phyloP scores from a whole-genome alignment of 2,329 filamentous ascomycete genomes.

The Ramularia endophylla region DNA sequence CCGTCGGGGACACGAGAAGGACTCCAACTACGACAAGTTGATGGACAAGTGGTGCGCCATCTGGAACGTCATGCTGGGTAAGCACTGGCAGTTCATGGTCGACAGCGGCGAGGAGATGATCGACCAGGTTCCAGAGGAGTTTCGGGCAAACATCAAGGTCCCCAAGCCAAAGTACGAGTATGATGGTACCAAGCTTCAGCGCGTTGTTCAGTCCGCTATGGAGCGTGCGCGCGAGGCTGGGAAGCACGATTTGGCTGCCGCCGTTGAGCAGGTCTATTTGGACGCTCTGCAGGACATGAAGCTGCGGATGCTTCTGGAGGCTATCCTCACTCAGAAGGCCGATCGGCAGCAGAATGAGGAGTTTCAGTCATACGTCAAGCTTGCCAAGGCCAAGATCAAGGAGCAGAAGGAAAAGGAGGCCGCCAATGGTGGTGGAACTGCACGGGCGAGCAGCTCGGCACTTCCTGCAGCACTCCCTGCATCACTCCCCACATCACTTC shows the following conservation, averaged over 20 bases:
- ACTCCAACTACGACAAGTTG: constrained; percentile 14
- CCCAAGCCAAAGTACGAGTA: constrained; percentile 7
- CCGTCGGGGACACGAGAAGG: constrained; percentile 15
- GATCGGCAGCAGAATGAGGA: constrained; percentile 32
- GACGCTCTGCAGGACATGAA: constrained; percentile 32
- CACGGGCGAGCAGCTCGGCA: no score
- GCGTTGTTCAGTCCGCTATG: constrained; percentile 36
- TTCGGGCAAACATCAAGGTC: constrained; percentile 2
- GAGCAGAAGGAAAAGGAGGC: background rate
- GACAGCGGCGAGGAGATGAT: constrained; percentile 6
- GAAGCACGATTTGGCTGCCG: constrained; percentile 29
- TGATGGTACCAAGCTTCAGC: constrained; percentile 12
- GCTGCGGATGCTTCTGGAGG: constrained; percentile 36
- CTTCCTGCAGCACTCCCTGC: no score
- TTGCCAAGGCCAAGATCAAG: constrained; percentile 33
- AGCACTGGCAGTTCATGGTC: constrained; percentile 17
- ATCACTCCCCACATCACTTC: no score
- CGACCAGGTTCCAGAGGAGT: constrained; percentile 8
- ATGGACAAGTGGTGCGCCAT: constrained; percentile 15
- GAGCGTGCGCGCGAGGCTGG: constrained; percentile 31
- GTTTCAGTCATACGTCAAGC: constrained; percentile 37
- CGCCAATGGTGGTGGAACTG: no score
- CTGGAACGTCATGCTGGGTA: constrained; percentile 11
- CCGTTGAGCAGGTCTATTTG: constrained; percentile 36
- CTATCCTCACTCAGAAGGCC: constrained; percentile 35